Conservation (phyloP, 2,329 filamentous ascomycete genomes). For the Penicillium hesseltinei region DNA sequence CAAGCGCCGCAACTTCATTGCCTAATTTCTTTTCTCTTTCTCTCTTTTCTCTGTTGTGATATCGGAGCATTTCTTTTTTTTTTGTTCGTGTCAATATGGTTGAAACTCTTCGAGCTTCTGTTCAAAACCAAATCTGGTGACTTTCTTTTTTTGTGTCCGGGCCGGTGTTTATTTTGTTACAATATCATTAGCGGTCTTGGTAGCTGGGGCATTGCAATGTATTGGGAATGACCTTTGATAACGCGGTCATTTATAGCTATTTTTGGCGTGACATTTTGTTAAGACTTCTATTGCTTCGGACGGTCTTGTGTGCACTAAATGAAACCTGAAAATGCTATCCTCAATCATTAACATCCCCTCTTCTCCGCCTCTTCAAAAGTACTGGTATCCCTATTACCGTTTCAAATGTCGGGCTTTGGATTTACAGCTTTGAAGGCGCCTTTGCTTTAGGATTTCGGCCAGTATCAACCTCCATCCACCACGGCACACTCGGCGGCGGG, state of each 20-base stretch:
- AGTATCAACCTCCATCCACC: conserved; percentile 62
- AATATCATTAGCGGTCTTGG: conserved; percentile 26
- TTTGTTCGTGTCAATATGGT: conserved; percentile 19
- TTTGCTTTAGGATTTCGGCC: conserved; percentile 24
- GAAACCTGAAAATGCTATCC: neutral
- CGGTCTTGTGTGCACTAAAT: neutral
- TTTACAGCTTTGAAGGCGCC: conserved; percentile 26
- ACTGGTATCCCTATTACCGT: too few relatives aligned
- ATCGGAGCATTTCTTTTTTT: conserved; percentile 3
- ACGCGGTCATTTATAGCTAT: conserved; percentile 3
- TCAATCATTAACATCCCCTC: neutral
- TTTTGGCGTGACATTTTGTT: neutral
- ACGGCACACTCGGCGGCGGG: conserved; percentile 61
- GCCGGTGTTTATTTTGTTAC: conserved; percentile 24
- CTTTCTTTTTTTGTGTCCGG: conserved; percentile 16
- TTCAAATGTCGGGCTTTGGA: neutral
- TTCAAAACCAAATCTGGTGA: conserved; percentile 9
- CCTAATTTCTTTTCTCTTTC: conserved; percentile 18
- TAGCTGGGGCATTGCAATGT: conserved; percentile 21
- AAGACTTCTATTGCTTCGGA: neutral
- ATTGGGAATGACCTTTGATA: conserved; percentile 19
- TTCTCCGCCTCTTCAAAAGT: neutral
- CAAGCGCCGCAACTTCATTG: conserved; percentile 60
- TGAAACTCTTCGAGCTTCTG: conserved; percentile 1
- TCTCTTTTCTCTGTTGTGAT: neutral